phyloP scores from a whole-genome alignment of 177 flowering plant genomes.

The Vitis hybrid region DNA sequence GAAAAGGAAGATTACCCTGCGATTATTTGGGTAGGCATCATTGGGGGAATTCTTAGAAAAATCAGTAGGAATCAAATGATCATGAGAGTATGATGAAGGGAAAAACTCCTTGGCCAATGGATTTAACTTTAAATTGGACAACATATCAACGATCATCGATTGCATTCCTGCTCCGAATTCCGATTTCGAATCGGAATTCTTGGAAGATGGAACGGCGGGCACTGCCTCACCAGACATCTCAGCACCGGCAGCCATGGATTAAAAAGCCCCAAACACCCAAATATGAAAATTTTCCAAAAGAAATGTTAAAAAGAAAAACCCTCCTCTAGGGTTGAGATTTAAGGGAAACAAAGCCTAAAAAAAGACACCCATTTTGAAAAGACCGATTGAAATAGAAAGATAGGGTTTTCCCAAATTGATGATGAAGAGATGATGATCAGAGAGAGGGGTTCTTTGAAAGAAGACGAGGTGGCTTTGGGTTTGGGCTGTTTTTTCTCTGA shows the following conservation, averaged over 20 bases:
- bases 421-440: neutral
- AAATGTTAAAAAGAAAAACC: neutral
- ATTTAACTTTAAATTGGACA: conserved; percentile 44
- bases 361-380: no score
- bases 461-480: conserved; percentile 4
- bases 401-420: no score
- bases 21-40: conserved; percentile 17
- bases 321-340: neutral
- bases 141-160: conserved; percentile 38
- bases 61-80: conserved; percentile 7
- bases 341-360: no score
- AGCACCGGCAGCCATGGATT: conserved; percentile 41
- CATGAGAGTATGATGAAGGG: conserved; percentile 23
- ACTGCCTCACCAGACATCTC: conserved; percentile 26
- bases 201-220: conserved; percentile 3
- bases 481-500: neutral
- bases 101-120: conserved; percentile 49
- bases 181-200: conserved; percentile 15
- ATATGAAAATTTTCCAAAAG: neutral
- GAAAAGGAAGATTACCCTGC: conserved; percentile 24
- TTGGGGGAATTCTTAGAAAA: conserved; percentile 17
- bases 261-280: conserved; percentile 8
- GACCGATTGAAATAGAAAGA: neutral
- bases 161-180: conserved; percentile 30
- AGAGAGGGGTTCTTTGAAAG: neutral